Percentiles rank a stretch among this genome's conserved stretches.
Evolutionary conservation across 148 eudicot species (phyloP).

Genomic region (Polygonum maritimum): DNA sequence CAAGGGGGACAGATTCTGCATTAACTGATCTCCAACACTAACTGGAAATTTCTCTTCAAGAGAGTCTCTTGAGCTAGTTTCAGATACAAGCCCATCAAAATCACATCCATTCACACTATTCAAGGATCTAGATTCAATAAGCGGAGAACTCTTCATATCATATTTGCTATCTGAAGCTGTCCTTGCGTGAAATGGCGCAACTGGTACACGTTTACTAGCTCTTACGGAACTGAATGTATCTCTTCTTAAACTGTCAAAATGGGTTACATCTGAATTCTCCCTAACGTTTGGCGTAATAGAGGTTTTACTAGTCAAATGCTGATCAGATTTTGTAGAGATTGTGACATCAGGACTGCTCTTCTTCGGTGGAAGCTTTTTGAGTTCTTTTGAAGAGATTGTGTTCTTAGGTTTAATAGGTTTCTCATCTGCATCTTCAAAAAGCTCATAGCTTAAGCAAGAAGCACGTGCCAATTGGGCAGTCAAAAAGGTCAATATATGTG

Average conservation of each 20-base stretch:
- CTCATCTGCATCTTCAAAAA: constrained; percentile 49
- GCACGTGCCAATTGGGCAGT: too few relatives aligned
- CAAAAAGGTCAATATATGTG: too few relatives aligned
- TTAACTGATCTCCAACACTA: constrained; percentile 29
- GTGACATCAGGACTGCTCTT: constrained; percentile 32
- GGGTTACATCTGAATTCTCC: constrained; percentile 41
- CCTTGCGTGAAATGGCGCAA: constrained; percentile 34
- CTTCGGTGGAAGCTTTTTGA: constrained; percentile 25
- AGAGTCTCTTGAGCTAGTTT: constrained; percentile 34
- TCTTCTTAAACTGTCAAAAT: constrained; percentile 34
- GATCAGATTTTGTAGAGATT: constrained; percentile 27
- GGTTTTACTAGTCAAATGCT: constrained; percentile 31
- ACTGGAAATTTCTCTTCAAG: constrained; percentile 34
- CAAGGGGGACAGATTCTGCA: constrained; percentile 24
- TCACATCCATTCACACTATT: constrained; percentile 17
- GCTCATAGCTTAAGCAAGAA: not conserved
- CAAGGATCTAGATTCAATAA: constrained; percentile 20
- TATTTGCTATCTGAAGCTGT: constrained; percentile 30
- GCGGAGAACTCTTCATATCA: constrained; percentile 27
- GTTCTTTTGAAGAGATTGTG: constrained; percentile 22
- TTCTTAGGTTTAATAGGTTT: constrained; percentile 51
- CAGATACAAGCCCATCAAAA: constrained; percentile 30
- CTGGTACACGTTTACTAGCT: constrained; percentile 17
- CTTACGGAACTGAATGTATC: constrained; percentile 36
- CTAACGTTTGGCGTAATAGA: constrained; percentile 37